phyloP scores from a whole-genome alignment of 2,329 filamentous ascomycete species.

The Sporothrix variecibatus region DNA sequence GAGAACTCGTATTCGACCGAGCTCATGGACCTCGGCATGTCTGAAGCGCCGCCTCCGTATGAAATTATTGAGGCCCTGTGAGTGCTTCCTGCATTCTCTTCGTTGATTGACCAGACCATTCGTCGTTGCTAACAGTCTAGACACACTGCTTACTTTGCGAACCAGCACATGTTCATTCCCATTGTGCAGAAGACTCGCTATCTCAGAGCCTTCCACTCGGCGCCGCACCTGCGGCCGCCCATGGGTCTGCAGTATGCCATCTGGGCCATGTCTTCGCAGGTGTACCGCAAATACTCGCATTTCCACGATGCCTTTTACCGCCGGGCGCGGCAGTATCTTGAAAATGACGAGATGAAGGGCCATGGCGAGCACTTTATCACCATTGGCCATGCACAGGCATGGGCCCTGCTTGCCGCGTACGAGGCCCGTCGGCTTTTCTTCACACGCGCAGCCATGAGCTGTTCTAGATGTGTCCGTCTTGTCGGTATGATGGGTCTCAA shows the following conservation, averaged over 20 bases:
- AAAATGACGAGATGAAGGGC: conserved; percentile 83
- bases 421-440: conserved; percentile 87
- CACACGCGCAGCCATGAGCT: conserved; percentile 81
- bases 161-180: conserved; percentile 70
- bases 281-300: conserved; percentile 69
- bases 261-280: conserved; percentile 76
- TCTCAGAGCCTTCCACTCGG: conserved; percentile 69
- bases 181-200: conserved; percentile 79
- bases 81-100: conserved; percentile 34
- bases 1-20: conserved; percentile 49
- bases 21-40: conserved; percentile 76
- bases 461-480: conserved; percentile 69
- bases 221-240: conserved; percentile 75
- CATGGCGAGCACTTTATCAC: conserved; percentile 79
- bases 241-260: conserved; percentile 83
- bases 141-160: conserved; percentile 73
- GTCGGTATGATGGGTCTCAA: conserved; percentile 85
- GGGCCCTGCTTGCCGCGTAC: conserved; percentile 71
- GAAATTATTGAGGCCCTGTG: conserved; percentile 84
- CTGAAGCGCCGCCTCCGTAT: conserved; percentile 76
- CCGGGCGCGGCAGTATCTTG: conserved; percentile 77
- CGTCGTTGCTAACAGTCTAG: too few species aligned
- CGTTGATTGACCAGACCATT: background rate
- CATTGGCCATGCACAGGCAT: conserved; percentile 77
- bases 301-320: conserved; percentile 80